Evolutionary conservation across 2,329 filamentous ascomycete species (phyloP).

Genomic region (Juglanconis oblonga): DNA sequence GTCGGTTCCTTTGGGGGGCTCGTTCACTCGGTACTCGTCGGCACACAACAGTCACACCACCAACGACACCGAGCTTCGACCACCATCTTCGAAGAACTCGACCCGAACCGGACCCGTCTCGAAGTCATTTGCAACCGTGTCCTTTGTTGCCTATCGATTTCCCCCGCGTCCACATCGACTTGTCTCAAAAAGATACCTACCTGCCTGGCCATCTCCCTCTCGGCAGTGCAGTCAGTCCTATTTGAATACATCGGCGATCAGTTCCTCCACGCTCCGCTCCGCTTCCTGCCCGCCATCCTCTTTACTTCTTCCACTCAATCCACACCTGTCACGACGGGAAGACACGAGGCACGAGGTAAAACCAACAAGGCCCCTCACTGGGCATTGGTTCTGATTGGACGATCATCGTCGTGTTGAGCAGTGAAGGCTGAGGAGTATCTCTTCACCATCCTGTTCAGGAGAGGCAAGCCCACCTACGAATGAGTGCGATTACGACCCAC

Average conservation of each 20-base stretch:
- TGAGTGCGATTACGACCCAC: constrained; percentile 36
- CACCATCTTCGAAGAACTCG: constrained; percentile 11
- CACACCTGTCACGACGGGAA: neutral
- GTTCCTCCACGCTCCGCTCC: neutral
- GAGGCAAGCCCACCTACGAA: constrained; percentile 35
- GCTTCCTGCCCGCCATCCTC: neutral
- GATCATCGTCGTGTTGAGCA: constrained; percentile 24
- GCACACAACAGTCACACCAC: constrained; percentile 2
- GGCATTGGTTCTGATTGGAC: neutral
- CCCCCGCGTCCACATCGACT: neutral
- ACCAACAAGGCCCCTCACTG: neutral
- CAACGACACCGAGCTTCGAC: constrained; percentile 9
- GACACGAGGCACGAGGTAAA: neutral
- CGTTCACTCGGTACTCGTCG: constrained; percentile 11
- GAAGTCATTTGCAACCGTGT: constrained; percentile 10
- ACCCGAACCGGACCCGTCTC: constrained; percentile 14
- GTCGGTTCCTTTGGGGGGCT: constrained; percentile 2
- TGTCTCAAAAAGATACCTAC: neutral
- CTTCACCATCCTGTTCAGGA: constrained; percentile 42
- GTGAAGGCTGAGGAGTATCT: constrained; percentile 45
- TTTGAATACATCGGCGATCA: constrained; percentile 8
- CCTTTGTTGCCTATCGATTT: constrained; percentile 9
- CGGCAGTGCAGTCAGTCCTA: neutral
- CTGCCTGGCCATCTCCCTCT: neutral
- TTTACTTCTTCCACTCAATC: neutral